A percentile compares a stretch with the other conserved stretches of the same genome.
Conservation (phyloP, 2,329 filamentous ascomycete species). For the Penicillium freii region DNA sequence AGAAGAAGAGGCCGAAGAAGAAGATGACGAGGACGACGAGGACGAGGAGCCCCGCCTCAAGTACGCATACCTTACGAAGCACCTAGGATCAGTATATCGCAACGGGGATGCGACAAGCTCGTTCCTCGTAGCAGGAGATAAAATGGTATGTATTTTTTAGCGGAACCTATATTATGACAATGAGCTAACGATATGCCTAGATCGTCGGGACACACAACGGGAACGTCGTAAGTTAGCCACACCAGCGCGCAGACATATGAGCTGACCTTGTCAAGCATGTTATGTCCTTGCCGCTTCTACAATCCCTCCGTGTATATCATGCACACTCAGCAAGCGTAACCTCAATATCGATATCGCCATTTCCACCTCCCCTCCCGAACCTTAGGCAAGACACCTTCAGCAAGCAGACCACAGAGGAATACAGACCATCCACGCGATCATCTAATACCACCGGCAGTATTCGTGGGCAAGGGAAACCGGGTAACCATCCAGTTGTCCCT, state of each 20-base stretch:
- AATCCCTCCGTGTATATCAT: slow-evolving; percentile 80
- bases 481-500: slow-evolving; percentile 50
- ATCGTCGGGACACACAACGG: slow-evolving; percentile 94
- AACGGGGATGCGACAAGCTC: slow-evolving; percentile 93
- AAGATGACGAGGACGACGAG: slow-evolving; percentile 75
- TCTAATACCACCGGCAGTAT: slow-evolving; percentile 32
- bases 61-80: slow-evolving; percentile 81
- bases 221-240: slow-evolving; percentile 69
- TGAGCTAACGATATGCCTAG: slow-evolving; percentile 50
- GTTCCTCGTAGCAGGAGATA: slow-evolving; percentile 88
- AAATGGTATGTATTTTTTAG: slow-evolving; percentile 67
- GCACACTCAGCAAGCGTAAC: slow-evolving; percentile 92
- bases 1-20: slow-evolving; percentile 57
- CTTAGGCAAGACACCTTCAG: slow-evolving; percentile 39
- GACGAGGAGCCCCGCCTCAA: slow-evolving; percentile 95
- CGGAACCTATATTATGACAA: neutral
- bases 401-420: slow-evolving; percentile 34
- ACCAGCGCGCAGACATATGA: neutral
- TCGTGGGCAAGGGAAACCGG: slow-evolving; percentile 29
- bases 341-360: slow-evolving; percentile 84
- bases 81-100: slow-evolving; percentile 77
- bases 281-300: slow-evolving; percentile 76
- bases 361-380: slow-evolving; percentile 60
- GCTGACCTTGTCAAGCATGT: slow-evolving; percentile 63
- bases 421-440: slow-evolving; percentile 21